Conservation (phyloP, 2,329 filamentous ascomycete genomes). For the Venturia pyrina region DNA sequence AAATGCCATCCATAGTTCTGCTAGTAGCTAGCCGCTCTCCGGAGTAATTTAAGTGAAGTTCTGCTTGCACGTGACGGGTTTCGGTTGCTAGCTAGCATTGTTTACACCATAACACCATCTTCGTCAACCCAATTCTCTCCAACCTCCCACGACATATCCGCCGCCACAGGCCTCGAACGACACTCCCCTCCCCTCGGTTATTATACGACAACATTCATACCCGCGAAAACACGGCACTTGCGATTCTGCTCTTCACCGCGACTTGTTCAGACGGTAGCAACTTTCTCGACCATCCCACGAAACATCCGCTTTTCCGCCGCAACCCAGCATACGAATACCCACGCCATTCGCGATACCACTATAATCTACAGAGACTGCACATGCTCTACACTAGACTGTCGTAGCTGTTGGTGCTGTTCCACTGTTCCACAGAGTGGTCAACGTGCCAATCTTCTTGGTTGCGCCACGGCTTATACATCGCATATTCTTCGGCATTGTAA, state of each 20-base stretch:
- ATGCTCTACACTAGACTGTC: neutral
- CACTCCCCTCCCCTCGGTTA: neutral
- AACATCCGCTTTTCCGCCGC: neutral
- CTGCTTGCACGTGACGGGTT: neutral
- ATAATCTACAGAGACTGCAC: neutral
- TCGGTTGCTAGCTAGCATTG: constrained; percentile 1
- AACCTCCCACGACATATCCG: neutral
- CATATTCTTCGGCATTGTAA: neutral
- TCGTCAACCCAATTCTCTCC: neutral
- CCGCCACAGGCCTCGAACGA: neutral
- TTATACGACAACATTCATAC: neutral
- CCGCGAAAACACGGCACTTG: neutral
- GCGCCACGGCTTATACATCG: neutral
- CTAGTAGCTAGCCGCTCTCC: neutral
- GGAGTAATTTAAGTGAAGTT: neutral
- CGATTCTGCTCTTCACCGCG: neutral
- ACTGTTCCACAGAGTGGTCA: neutral
- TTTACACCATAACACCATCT: neutral
- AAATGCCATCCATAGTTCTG: neutral
- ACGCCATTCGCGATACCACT: neutral
- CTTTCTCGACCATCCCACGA: neutral
- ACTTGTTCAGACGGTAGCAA: neutral
- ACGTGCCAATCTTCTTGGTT: constrained; percentile 1
- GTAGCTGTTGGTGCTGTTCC: neutral
- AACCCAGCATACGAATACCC: neutral